phyloP scores from a whole-genome alignment of 177 flowering plant species.

The Vitis hybrid region DNA sequence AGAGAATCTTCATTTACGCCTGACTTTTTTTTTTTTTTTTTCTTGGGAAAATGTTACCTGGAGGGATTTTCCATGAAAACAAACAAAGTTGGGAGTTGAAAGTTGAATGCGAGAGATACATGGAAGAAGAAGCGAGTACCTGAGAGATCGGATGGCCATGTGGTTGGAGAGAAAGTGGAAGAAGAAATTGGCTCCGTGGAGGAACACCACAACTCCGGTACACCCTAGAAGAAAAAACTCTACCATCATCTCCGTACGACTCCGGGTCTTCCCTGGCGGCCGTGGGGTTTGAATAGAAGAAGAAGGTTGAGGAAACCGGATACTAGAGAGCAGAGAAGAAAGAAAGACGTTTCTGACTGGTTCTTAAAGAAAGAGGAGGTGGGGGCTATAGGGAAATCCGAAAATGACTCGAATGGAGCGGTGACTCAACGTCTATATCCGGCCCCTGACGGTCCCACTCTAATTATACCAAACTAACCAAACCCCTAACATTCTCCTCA shows the following conservation, averaged over 20 bases:
- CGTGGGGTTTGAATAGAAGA: too few relatives aligned
- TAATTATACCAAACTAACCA: too few relatives aligned
- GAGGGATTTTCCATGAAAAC: background rate
- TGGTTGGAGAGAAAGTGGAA: conserved; percentile 49
- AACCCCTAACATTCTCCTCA: too few relatives aligned
- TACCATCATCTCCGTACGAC: conserved; percentile 28
- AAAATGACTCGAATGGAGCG: background rate
- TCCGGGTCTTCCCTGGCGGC: too few relatives aligned
- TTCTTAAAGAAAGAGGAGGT: background rate
- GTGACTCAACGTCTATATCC: too few relatives aligned
- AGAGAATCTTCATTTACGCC: too few relatives aligned
- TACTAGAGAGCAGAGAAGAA: too few relatives aligned
- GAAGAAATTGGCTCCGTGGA: conserved; percentile 67
- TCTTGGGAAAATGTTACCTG: too few relatives aligned
- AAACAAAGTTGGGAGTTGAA: background rate
- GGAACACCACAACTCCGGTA: conserved; percentile 60
- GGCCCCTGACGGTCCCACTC: too few relatives aligned
- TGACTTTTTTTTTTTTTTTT: too few relatives aligned
- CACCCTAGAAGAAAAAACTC: conserved; percentile 58
- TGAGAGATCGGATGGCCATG: conserved; percentile 45
- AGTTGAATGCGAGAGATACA: background rate
- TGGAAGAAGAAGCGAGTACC: conserved; percentile 23
- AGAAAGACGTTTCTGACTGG: too few relatives aligned
- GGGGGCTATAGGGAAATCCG: background rate
- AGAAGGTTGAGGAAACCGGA: too few relatives aligned